Conservation (phyloP, 148 eudicot species). For the Rhododendron griersonianum region DNA sequence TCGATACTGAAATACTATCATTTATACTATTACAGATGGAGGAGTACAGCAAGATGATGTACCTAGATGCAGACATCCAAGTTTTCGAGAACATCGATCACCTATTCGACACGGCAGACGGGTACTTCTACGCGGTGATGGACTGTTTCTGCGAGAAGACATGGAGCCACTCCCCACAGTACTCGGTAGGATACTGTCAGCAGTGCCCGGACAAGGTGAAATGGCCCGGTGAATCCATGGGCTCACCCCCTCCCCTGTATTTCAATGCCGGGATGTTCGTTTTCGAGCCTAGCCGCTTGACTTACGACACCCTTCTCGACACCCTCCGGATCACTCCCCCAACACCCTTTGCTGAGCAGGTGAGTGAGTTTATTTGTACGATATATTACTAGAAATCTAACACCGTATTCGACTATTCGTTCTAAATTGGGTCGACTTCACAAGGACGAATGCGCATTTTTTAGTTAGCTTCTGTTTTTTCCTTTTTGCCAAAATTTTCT, state of each 20-base stretch:
- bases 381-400: too few species aligned
- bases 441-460: neutral
- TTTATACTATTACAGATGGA: conserved; percentile 16
- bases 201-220: conserved; percentile 30
- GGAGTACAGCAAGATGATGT: conserved; percentile 32
- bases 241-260: conserved; percentile 29
- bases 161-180: conserved; percentile 32
- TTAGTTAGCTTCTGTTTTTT: neutral
- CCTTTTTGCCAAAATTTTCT: neutral
- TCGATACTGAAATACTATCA: neutral
- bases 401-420: neutral
- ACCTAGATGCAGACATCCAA: conserved; percentile 34
- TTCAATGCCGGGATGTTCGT: conserved; percentile 34
- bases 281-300: conserved; percentile 18
- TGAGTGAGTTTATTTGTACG: neutral
- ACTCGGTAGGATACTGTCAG: conserved; percentile 30
- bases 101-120: conserved; percentile 26
- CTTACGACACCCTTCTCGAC: conserved; percentile 24
- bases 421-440: neutral
- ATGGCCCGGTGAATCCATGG: conserved; percentile 30
- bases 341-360: conserved; percentile 31
- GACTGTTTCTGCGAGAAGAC: conserved; percentile 38
- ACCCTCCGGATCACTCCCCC: conserved; percentile 17
- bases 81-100: conserved; percentile 31
- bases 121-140: conserved; percentile 30